Percentiles rank a stretch among this genome's conserved stretches.
These are phyloP conservation scores for Parastagonospora nodorum DNA, from an alignment of 2,329 filamentous ascomycete genomes.

Conservation along the genomic window DNA sequence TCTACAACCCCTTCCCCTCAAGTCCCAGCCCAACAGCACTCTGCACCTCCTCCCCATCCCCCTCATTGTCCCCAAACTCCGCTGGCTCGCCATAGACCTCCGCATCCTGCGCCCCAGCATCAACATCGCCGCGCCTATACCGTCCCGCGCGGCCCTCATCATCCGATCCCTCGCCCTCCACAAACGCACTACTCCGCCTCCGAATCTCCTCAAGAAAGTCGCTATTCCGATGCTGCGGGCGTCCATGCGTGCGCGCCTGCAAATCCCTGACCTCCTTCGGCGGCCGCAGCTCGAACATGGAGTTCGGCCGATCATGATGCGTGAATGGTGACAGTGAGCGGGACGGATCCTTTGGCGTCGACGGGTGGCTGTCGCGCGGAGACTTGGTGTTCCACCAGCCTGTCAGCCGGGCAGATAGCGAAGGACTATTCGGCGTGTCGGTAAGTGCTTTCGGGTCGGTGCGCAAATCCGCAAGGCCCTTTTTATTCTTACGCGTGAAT, in stretches of 20 bases:
- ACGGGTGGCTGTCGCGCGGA: conserved; percentile 17
- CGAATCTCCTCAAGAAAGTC: conserved; percentile 50
- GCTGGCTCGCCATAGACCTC: conserved; percentile 17
- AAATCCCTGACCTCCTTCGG: conserved; percentile 28
- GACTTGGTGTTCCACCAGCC: conserved; percentile 46
- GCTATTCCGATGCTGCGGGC: conserved; percentile 19
- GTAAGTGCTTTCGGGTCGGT: conserved; percentile 1
- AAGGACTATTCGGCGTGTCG: conserved; percentile 32
- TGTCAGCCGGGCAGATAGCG: conserved; percentile 34
- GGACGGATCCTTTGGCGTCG: conserved; percentile 3
- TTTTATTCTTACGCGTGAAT: conserved; percentile 28
- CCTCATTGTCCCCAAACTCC: conserved; percentile 30
- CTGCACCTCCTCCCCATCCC: conserved; percentile 18
- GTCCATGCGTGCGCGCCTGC: conserved; percentile 16
- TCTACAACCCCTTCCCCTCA: conserved; percentile 10
- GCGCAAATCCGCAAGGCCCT: conserved; percentile 10
- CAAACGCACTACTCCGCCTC: conserved; percentile 54
- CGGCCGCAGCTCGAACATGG: conserved; percentile 45
- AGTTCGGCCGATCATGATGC: conserved; percentile 35
- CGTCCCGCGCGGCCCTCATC: conserved; percentile 8
- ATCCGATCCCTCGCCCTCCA: conserved; percentile 45
- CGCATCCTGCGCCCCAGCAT: conserved; percentile 12
- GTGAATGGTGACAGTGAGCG: conserved; percentile 13
- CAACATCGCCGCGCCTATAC: conserved; percentile 10
- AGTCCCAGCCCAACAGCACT: conserved; percentile 19